Base-by-base conservation (phyloP, 805 yeast species). In the Yamadazyma philogaea region DNA sequence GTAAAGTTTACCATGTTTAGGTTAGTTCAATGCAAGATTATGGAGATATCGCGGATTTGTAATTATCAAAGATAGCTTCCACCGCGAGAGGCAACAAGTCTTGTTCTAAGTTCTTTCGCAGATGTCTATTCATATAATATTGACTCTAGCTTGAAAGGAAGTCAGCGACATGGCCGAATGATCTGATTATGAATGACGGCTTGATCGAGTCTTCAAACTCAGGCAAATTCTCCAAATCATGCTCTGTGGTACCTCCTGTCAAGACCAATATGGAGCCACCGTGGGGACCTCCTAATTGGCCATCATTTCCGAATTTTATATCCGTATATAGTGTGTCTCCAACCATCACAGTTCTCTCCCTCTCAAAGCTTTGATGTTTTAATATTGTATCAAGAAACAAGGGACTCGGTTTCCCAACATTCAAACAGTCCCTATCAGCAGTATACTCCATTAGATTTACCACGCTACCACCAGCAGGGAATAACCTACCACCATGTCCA, bases 1-100 rank as follows among this genome's bases (percentile, higher is more conserved):
- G 80, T 75, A 64, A 86, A 87, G 64, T 82, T 80, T 31, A 70
- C 42, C 75, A 70, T 70, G 31, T 7, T 30, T 15, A 16, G n/a
- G 24, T 33, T 19, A 33, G n/a, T 20, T 8, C 17, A n/a, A 30
- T 16, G 17, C 8, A 15, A 12, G 34, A 14, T 14, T 24, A 24
- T 30, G 10, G n/a, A 8, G 20, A 16, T 30, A 30, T 30, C 34
- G 34, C 34, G 34, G 34, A 30, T 30, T 24, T 24, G 5, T 24
- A 7, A 11, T 24, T 3, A 7, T n/a, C 3, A 24, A 4, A 11
- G 5, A n/a, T n/a, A n/a, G n/a, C n/a, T 5, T 24, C 28, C 12
- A 7, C 28, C 28, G 28, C 28, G 28, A 7, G 8, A 4, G 28
- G n/a, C 10, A n/a, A n/a, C n/a, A n/a, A n/a, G n/a, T n/a, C n/a